phyloP scores from a whole-genome alignment of 2,329 filamentous ascomycete genomes.

The Fusarium verrucosum region DNA sequence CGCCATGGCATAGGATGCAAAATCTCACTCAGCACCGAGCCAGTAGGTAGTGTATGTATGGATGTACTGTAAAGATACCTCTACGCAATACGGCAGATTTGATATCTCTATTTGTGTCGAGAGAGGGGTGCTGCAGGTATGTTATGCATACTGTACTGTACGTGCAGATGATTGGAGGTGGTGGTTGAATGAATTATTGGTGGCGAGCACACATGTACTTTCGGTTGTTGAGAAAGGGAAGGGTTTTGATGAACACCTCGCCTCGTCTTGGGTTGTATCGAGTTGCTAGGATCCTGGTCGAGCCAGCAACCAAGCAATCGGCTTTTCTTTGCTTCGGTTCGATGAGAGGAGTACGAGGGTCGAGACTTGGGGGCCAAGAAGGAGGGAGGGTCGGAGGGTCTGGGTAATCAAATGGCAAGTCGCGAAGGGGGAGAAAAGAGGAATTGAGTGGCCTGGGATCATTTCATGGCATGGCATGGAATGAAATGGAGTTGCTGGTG shows the following conservation, averaged over 20 bases:
- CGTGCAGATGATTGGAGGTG: conserved; percentile 40
- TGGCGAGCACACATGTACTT: conserved; percentile 32
- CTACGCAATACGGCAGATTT: conserved; percentile 22
- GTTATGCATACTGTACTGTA: conserved; percentile 53
- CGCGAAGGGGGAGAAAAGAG: conserved; percentile 39
- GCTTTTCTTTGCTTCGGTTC: neutral
- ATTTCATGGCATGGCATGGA: neutral
- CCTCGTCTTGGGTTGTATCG: conserved; percentile 20
- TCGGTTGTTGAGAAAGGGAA: conserved; percentile 23
- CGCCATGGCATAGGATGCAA: conserved; percentile 25
- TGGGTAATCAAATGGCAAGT: conserved; percentile 15
- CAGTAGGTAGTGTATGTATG: neutral
- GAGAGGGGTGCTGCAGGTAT: conserved; percentile 48
- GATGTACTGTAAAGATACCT: conserved; percentile 10
- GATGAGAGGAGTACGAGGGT: conserved; percentile 1
- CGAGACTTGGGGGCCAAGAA: conserved; percentile 9
- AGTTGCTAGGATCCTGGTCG: conserved; percentile 26
- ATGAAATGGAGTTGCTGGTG: conserved; percentile 15
- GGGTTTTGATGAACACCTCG: conserved; percentile 31
- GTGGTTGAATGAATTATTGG: conserved; percentile 28
- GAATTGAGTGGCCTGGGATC: conserved; percentile 16
- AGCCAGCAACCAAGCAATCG: conserved; percentile 2
- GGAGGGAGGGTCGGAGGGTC: conserved; percentile 25
- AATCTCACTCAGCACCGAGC: conserved; percentile 27
- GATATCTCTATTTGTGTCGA: conserved; percentile 25